Evolutionary conservation across 371 early-diverging fungal genomes (phyloP), one percentile per base, ranked within the genome.

Genomic region (Coemansia sp.): DNA sequence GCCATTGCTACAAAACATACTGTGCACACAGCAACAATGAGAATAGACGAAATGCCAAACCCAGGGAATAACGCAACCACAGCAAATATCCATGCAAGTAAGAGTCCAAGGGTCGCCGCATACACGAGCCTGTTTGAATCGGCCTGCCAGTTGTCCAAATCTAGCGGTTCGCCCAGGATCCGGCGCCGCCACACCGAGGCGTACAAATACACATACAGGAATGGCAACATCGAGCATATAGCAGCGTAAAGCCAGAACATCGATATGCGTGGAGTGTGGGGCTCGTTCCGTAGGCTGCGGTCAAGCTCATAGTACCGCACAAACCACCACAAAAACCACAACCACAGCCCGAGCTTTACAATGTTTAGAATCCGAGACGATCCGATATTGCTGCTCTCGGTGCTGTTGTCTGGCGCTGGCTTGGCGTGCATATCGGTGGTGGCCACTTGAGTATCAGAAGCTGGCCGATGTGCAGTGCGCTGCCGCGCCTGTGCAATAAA

Each of bases 131-230:
- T 50, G 58, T 45, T 75, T 7, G 71, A 60, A 42, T 57, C 42
- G 4, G 71, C 64, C 42, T 71, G 76, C 72, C 72, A 75, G 64
- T 75, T 61, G 52, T 75, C 71, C 56, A 75, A 58, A 18, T 75
- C 67, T 7, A 75, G 59, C 29, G 76, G 64, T 64, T 71, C 71
- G 27, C 76, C 67, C 22, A 64, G 64, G 7, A 75, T 61, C 42
- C 76, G 34, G 16, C 76, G 71, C 14, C 68, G 59, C 76, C 76
- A 75, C 26, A 75, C 62, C 0, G 76, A 75, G 21, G 71, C 76
- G 21, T 71, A 75, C 39, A 75, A 21, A 26, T 75, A 75, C 29
- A 71, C 71, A 18, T 29, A 48, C 6, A 64, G 61, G 64, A 75
- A 75, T 3, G 76, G 76, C 37, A 64, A 24, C 18, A 67, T 22